Percentiles rank a stretch among this genome's conserved stretches.
Evolutionary conservation across 768 basidiomycete species (phyloP).

Genomic region (Leccinum subtestaceum): DNA sequence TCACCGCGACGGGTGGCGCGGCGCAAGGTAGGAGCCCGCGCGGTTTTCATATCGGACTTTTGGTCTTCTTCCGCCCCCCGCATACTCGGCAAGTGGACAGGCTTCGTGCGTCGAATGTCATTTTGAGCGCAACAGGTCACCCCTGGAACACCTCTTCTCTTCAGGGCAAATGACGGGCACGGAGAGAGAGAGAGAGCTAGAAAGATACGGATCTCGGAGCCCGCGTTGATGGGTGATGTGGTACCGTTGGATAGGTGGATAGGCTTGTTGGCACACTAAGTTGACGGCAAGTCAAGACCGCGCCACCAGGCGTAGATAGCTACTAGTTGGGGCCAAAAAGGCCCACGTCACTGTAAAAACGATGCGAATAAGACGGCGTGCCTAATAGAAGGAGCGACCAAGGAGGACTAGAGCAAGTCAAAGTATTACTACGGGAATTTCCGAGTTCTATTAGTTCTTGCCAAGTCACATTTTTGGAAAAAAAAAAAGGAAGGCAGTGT

Average conservation of each 20-base stretch:
- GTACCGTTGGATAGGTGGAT: conserved; percentile 1
- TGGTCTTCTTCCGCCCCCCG: background rate
- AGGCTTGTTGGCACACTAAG: background rate
- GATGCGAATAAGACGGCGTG: no score
- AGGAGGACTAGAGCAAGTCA: no score
- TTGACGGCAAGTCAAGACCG: background rate
- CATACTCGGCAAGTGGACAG: background rate
- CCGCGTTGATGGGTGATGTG: background rate
- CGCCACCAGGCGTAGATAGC: no score
- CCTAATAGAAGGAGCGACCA: no score
- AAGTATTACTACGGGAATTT: background rate
- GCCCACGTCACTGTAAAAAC: no score
- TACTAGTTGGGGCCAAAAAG: no score
- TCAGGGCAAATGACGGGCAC: background rate
- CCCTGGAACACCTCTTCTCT: background rate
- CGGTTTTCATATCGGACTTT: background rate
- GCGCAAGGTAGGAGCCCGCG: background rate
- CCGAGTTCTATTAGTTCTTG: background rate
- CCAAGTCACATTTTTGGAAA: background rate
- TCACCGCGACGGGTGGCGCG: background rate
- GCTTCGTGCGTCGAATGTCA: background rate
- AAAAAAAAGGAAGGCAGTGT: background rate
- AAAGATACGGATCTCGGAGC: background rate
- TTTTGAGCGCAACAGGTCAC: background rate
- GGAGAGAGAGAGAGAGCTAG: background rate